phyloP scores from a whole-genome alignment of 805 yeast species.

The Starmerella floricola region DNA sequence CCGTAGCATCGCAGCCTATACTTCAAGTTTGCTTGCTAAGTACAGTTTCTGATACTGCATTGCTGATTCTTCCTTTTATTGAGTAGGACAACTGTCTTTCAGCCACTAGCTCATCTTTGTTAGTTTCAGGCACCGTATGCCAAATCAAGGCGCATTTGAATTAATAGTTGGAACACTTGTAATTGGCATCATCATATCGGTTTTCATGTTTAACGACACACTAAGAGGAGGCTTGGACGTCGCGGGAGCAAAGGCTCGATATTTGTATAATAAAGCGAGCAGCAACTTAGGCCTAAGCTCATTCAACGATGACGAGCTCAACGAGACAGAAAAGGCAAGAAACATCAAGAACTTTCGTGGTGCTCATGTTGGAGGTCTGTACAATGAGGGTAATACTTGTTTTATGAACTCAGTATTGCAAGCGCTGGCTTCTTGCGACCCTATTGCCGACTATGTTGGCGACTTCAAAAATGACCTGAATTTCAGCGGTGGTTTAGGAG shows the following conservation, averaged over 20 bases:
- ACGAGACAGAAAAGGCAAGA: slow-evolving; percentile 19
- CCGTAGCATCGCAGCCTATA: too few relatives aligned
- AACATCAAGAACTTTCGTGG: slow-evolving; percentile 20
- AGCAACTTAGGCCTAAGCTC: slow-evolving; percentile 20
- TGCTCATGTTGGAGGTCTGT: slow-evolving; percentile 62
- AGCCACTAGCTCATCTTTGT: not conserved
- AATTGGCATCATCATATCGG: slow-evolving; percentile 7
- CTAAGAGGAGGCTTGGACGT: slow-evolving; percentile 28
- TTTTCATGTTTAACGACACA: slow-evolving; percentile 26
- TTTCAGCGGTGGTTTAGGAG: slow-evolving; percentile 21
- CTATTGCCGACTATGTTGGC: slow-evolving; percentile 45
- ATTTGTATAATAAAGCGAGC: slow-evolving; percentile 25
- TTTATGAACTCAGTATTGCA: slow-evolving; percentile 89
- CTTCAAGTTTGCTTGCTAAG: too few relatives aligned
- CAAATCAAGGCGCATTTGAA: not conserved
- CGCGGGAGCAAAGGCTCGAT: slow-evolving; percentile 25
- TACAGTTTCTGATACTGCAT: too few relatives aligned
- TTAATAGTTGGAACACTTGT: not conserved
- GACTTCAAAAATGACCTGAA: slow-evolving; percentile 27
- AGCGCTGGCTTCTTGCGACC: slow-evolving; percentile 60
- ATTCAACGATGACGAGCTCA: slow-evolving; percentile 23
- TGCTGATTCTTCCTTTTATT: too few relatives aligned
- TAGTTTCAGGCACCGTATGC: not conserved
- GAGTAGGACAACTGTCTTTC: too few relatives aligned
- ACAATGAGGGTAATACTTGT: slow-evolving; percentile 87